Evolutionary conservation across 140 eudicot species (phyloP), one percentile per base, ranked within the genome.

Genomic region (Senecio squalidus): DNA sequence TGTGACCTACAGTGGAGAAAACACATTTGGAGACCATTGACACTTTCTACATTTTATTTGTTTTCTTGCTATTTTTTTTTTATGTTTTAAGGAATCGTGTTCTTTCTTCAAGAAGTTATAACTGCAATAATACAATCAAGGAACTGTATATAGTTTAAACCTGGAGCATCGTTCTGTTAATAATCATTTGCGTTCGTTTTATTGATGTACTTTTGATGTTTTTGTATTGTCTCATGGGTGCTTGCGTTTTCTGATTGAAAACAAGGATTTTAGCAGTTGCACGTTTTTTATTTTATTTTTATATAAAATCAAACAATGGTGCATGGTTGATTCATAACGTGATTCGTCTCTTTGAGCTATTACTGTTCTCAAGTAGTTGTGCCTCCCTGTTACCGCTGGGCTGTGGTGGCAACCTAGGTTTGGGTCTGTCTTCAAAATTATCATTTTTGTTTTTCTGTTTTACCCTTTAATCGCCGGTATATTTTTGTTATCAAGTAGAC

Each of bases 1-100:
- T 11, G 88, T 77, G 34, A 77, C 88, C 1, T 81, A 81, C 65
- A 81, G 88, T 5, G 88, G 88, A 30, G 88, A 81, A 72, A 81
- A 81, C 73, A 81, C 84, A 6, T 81, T 81, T 45, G 88, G 88
- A 43, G 27, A 21, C 40, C 47, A 55, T 38, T 71, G 62, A 53
- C 48, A 31, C 39, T 31, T 60, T 20, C 26, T 5, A 2, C 13
- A 3, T 66, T 64, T 54, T 31, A 47, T 18, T 4, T 4, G 23
- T 39, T 69, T 60, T 7, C 9, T 1, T 51, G 20, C 9, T 39
- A 23, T 69, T 22, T 60, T 52, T 43, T 55, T 33, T 16, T 14
- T 53, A 48, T 49, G 14, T 60, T 33, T 22, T 47, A 23, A 30
- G 43, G 66, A 41, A 45, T 64, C 61, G 15, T 64, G 49, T 64